Conservation (phyloP, 441 rosid genomes). For the Jatropha podagrica region DNA sequence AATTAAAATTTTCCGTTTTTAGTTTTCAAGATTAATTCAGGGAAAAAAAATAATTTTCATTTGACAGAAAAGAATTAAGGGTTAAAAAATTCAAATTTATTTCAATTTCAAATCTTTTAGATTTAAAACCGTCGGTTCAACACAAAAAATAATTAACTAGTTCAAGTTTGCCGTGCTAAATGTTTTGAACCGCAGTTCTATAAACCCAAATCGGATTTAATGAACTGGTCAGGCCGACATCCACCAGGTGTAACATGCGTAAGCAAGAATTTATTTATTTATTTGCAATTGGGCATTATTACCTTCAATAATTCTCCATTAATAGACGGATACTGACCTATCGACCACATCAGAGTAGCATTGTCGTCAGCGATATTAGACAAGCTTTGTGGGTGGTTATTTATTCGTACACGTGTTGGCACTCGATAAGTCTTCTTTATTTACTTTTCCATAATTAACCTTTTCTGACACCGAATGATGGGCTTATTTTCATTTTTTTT, state of each 20-base stretch:
- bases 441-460: neutral
- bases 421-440: neutral
- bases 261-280: neutral
- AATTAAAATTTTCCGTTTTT: too few relatives aligned
- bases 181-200: too few relatives aligned
- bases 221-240: too few relatives aligned
- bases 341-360: constrained; percentile 18
- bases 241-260: neutral
- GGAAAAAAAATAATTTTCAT: too few relatives aligned
- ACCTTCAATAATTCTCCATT: constrained; percentile 27
- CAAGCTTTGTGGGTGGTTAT: neutral
- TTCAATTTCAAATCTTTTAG: too few relatives aligned
- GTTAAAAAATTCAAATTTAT: too few relatives aligned
- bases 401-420: constrained; percentile 5
- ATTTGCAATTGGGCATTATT: neutral
- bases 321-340: constrained; percentile 24
- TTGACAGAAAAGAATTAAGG: too few relatives aligned
- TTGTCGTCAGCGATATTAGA: neutral
- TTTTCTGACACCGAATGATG: neutral
- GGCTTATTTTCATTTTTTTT: neutral
- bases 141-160: too few relatives aligned
- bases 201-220: too few relatives aligned
- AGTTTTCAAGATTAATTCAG: too few relatives aligned
- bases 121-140: too few relatives aligned
- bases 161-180: too few relatives aligned